Evolutionary conservation across 2,329 filamentous ascomycete species (phyloP).

Genomic region (Arachnopeziza araneosa): DNA sequence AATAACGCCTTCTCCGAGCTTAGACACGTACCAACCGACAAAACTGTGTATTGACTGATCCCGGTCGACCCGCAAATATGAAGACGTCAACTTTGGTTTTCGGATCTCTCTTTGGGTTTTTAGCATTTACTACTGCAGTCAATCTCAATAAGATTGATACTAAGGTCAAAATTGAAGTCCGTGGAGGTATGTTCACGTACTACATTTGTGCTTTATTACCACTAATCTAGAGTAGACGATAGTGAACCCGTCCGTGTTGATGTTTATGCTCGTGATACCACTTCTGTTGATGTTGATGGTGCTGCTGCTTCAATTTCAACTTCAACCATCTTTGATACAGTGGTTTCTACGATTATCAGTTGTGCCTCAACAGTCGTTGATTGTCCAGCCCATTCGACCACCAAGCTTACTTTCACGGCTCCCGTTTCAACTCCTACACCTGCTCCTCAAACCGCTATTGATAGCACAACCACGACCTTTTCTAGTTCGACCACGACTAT

Average conservation of each 20-base stretch:
- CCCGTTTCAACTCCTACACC: slow-evolving; percentile 2
- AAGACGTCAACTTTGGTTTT: neutral
- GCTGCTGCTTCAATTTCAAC: slow-evolving; percentile 5
- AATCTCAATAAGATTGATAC: neutral
- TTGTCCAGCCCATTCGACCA: slow-evolving; percentile 39
- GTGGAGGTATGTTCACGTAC: neutral
- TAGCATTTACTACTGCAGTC: neutral
- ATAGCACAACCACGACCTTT: neutral
- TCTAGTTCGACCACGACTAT: neutral
- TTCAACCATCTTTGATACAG: slow-evolving; percentile 47
- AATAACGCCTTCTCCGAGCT: neutral
- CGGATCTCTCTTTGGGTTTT: neutral
- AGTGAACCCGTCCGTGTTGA: neutral
- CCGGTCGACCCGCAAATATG: neutral
- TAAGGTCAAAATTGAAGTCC: neutral
- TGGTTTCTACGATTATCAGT: slow-evolving; percentile 44
- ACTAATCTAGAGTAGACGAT: neutral
- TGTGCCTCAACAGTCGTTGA: slow-evolving; percentile 40
- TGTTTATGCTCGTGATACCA: neutral
- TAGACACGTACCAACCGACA: no score
- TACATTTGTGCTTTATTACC: neutral
- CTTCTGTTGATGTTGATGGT: neutral
- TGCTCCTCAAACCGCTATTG: neutral
- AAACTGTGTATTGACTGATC: no score
- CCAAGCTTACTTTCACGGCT: slow-evolving; percentile 12